Percentiles rank a stretch among this genome's conserved stretches.
These are phyloP conservation scores for Lachnellula cervina DNA, from an alignment of 2,329 filamentous ascomycete genomes.

Conservation along the genomic window DNA sequence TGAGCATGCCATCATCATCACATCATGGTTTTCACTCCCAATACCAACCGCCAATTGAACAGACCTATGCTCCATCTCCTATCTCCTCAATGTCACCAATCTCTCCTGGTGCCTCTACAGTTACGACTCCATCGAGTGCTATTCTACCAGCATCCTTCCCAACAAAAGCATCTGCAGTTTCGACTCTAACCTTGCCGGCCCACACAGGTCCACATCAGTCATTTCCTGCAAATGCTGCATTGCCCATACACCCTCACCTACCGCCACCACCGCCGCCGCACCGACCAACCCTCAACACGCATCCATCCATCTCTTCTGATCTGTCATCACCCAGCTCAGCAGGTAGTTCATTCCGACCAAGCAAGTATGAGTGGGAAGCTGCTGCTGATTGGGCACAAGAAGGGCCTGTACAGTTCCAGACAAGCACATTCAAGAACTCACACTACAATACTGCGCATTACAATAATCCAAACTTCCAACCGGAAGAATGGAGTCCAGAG, in stretches of 20 bases:
- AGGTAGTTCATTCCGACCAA: conserved; percentile 28
- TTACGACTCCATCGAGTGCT: conserved; percentile 17
- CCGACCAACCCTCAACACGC: conserved; percentile 15
- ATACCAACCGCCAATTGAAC: conserved; percentile 22
- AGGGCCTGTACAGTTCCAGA: conserved; percentile 33
- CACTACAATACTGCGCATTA: conserved; percentile 64
- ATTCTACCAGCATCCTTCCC: conserved; percentile 18
- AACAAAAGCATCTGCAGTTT: conserved; percentile 14
- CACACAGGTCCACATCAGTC: conserved; percentile 14
- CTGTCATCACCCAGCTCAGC: conserved; percentile 20
- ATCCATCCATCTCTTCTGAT: conserved; percentile 13
- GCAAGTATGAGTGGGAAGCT: conserved; percentile 31
- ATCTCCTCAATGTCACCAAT: conserved; percentile 28
- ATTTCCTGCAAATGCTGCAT: conserved; percentile 14
- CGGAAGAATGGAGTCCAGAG: conserved; percentile 43
- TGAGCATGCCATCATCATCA: conserved; percentile 18
- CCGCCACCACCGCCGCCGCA: conserved; percentile 11
- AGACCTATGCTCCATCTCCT: conserved; percentile 23
- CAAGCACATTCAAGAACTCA: conserved; percentile 59
- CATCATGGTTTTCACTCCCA: conserved; percentile 23
- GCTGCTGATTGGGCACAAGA: conserved; percentile 27
- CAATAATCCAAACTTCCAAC: conserved; percentile 58
- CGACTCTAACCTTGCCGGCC: conserved; percentile 19
- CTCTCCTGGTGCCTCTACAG: conserved; percentile 22
- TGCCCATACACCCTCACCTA: conserved; percentile 19